These are phyloP conservation scores for Penicillium capsulatum DNA, from an alignment of 2,329 filamentous ascomycete species.

Conservation along the genomic window DNA sequence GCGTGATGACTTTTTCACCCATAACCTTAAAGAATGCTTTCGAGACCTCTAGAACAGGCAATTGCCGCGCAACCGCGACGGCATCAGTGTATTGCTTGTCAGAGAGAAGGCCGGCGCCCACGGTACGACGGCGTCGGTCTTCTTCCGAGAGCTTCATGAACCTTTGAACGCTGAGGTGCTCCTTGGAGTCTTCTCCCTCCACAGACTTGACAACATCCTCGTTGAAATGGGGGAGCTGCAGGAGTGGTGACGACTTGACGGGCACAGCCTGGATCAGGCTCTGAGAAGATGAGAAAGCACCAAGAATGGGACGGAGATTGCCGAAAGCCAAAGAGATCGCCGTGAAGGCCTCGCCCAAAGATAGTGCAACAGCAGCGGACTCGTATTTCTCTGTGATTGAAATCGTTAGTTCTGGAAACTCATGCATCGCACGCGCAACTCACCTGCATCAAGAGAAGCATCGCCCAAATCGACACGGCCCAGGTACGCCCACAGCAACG, in stretches of 20 bases:
- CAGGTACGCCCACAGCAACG: constrained; percentile 91
- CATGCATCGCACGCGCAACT: constrained; percentile 4
- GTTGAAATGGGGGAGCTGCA: constrained; percentile 87
- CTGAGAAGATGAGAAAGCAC: constrained; percentile 78
- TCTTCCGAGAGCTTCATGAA: constrained; percentile 82
- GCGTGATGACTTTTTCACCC: constrained; percentile 88
- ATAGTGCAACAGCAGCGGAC: constrained; percentile 78
- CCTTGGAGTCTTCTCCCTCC: constrained; percentile 60
- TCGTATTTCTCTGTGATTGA: constrained; percentile 72
- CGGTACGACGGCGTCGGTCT: constrained; percentile 65
- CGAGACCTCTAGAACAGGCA: constrained; percentile 78
- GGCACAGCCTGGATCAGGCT: constrained; percentile 84
- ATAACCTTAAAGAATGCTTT: constrained; percentile 98
- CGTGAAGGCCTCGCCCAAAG: constrained; percentile 79
- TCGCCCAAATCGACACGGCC: constrained; percentile 83
- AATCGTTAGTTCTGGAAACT: background rate
- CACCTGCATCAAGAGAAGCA: constrained; percentile 63
- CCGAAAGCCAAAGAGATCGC: constrained; percentile 85
- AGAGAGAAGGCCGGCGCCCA: constrained; percentile 66
- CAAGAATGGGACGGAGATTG: constrained; percentile 74
- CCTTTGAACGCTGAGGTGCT: constrained; percentile 73
- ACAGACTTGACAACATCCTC: constrained; percentile 50
- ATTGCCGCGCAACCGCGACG: constrained; percentile 71
- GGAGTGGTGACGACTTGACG: constrained; percentile 76
- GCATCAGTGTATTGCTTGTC: constrained; percentile 73